Evolutionary conservation across 805 yeast genomes (phyloP).

Genomic region (Candida broadrunensis): DNA sequence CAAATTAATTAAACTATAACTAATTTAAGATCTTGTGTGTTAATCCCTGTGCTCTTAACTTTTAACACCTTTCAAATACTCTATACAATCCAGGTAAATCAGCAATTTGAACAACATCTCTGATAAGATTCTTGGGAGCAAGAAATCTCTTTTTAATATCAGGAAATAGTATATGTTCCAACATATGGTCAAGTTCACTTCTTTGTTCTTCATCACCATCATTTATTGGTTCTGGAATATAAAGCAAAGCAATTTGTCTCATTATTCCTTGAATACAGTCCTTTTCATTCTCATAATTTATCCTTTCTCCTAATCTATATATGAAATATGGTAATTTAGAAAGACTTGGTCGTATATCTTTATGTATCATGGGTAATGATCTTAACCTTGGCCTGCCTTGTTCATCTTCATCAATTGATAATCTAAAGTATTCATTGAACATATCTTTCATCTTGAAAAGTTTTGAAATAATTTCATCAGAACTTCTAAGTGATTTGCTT

Average conservation of each 20-base stretch:
- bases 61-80: conserved; percentile 90
- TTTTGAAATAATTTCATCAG: conserved; percentile 11
- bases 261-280: conserved; percentile 65
- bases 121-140: conserved; percentile 52
- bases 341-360: conserved; percentile 60
- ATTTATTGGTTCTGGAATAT: conserved; percentile 60
- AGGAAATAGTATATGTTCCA: conserved; percentile 69
- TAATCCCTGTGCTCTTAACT: no score
- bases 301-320: conserved; percentile 53
- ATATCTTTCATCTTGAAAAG: conserved; percentile 60
- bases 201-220: conserved; percentile 15
- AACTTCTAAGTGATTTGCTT: conserved; percentile 11
- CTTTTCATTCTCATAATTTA: conserved; percentile 68
- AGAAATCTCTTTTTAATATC: conserved; percentile 57
- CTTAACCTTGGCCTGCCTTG: conserved; percentile 32
- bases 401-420: conserved; percentile 38
- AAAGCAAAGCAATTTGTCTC: conserved; percentile 66
- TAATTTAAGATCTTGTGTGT: no score
- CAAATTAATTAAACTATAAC: no score
- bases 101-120: conserved; percentile 78
- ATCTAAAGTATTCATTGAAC: conserved; percentile 76
- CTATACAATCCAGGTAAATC: conserved; percentile 85
- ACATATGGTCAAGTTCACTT: conserved; percentile 20
- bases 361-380: conserved; percentile 67
- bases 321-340: conserved; percentile 66